phyloP scores from a whole-genome alignment of 306 rosid genomes.

The Macrotyloma uniflorum region DNA sequence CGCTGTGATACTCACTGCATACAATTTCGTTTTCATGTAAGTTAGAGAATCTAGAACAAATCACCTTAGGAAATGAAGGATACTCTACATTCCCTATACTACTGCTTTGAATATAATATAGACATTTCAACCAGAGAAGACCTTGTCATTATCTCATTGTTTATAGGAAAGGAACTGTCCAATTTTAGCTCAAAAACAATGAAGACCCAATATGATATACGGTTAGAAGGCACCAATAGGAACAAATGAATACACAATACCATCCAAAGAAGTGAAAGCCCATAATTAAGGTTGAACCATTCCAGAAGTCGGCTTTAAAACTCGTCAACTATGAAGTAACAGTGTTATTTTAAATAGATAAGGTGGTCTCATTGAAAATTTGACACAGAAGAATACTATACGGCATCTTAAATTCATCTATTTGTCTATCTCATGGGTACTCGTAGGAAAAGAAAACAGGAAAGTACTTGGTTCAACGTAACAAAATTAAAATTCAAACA shows the following conservation, averaged over 20 bases:
- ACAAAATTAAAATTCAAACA: slow-evolving; percentile 18
- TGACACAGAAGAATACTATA: background rate
- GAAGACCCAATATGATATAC: background rate
- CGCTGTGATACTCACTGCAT: no score
- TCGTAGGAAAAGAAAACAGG: slow-evolving; percentile 1
- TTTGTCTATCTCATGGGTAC: background rate
- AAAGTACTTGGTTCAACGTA: slow-evolving; percentile 25
- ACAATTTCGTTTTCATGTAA: no score
- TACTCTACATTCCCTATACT: no score
- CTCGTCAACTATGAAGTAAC: background rate
- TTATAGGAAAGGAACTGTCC: background rate
- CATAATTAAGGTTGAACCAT: background rate
- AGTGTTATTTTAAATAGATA: background rate
- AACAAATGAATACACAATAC: slow-evolving; percentile 27
- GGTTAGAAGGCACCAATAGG: background rate
- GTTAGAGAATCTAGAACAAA: no score
- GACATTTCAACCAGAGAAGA: background rate
- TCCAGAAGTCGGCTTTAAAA: slow-evolving; percentile 12
- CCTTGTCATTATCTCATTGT: background rate
- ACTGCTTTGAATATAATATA: background rate
- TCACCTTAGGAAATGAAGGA: no score
- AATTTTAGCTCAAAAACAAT: background rate
- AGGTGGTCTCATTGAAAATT: slow-evolving; percentile 29
- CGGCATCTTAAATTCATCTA: slow-evolving; percentile 21
- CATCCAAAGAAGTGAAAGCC: slow-evolving; percentile 12